Percentiles rank a stretch among this genome's conserved stretches.
These are phyloP conservation scores for Selaginella moellendorffii DNA, from an alignment of 75 land plant genomes.

Conservation along the genomic window DNA sequence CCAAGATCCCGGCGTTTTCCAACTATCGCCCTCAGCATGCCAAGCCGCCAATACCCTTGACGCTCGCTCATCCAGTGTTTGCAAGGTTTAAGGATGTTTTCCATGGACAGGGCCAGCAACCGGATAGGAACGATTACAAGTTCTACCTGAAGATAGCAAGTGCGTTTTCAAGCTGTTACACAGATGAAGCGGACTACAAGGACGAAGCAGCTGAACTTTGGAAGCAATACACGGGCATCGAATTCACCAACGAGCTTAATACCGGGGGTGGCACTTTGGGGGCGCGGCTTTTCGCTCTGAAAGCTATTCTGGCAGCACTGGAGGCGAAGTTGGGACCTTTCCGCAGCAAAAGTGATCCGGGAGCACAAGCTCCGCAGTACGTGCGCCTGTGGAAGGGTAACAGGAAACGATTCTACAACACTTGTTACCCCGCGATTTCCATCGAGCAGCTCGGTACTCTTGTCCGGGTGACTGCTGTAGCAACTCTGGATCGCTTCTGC, in stretches of 20 bases:
- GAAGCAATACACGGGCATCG: background rate
- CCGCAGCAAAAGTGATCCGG: slow-evolving; percentile 2
- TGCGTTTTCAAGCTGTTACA: background rate
- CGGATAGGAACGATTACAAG: background rate
- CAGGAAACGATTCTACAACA: background rate
- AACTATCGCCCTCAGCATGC: background rate
- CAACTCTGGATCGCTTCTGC: background rate
- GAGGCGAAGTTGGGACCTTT: background rate
- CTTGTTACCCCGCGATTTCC: background rate
- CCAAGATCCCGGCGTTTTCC: slow-evolving; percentile 1
- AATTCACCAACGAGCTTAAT: background rate
- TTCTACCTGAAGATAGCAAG: background rate
- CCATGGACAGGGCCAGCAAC: background rate
- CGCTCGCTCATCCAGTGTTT: slow-evolving; percentile 1
- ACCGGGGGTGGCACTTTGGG: background rate
- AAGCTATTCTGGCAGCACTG: background rate
- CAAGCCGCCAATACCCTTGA: slow-evolving; percentile 1
- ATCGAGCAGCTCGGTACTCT: slow-evolving; percentile 1
- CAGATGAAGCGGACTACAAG: slow-evolving; percentile 1
- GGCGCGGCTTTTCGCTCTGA: background rate
- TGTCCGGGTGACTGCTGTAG: background rate
- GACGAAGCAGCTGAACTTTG: slow-evolving; percentile 1
- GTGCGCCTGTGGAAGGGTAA: background rate
- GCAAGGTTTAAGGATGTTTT: slow-evolving; percentile 1
- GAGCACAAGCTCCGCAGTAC: slow-evolving; percentile 2